Evolutionary conservation across 371 early-diverging fungal genomes (phyloP), one percentile per base, ranked within the genome.

Genomic region (Choanephora cucurbitarum): DNA sequence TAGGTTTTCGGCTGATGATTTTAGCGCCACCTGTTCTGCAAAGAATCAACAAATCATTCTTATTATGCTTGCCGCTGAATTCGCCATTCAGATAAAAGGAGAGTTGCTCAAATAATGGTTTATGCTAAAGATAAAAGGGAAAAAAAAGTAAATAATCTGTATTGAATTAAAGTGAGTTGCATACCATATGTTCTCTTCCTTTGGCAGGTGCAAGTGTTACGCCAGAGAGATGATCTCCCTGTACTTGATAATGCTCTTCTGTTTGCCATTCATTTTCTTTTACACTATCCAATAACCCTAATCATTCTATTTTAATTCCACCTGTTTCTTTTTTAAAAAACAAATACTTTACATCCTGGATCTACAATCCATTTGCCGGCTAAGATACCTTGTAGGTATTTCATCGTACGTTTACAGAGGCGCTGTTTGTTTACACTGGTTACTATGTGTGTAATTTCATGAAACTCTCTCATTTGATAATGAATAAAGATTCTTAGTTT

Each of bases 361-460:
- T 67, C 58, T 0, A 77, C 68, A 17, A 77, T 59, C 78, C 78
- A 77, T 52, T 64, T 70, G 3, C 78, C 78, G 19, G 44, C 46
- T 9, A 77, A 28, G 3, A 74, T 51, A 5, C 70, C 69, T 18
- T 59, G 60, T 0, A 74, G 44, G 46, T 77, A 77, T 44, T 77
- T 77, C 10, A 70, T 52, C 13, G 78, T 74, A 24, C 78, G 34
- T 10, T 50, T 37, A 34, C 73, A 67, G 5, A 70, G 28, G 2
- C 60, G 31, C 0, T 65, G 32, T n/a, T 70, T 69, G 24, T 77
- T 57, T 15, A 63, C 54, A 11, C 62, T 61, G 1, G 71, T 67
- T 17, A 72, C 57, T 3, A 76, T 37, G 42, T 76, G 77, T 0
- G 71, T 70, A 9, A 73, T 60, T 7, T 58, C 57, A 37, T 62